Base-by-base conservation (phyloP, 2,329 filamentous ascomycete genomes). In the Coleophoma eucalyptorum region DNA sequence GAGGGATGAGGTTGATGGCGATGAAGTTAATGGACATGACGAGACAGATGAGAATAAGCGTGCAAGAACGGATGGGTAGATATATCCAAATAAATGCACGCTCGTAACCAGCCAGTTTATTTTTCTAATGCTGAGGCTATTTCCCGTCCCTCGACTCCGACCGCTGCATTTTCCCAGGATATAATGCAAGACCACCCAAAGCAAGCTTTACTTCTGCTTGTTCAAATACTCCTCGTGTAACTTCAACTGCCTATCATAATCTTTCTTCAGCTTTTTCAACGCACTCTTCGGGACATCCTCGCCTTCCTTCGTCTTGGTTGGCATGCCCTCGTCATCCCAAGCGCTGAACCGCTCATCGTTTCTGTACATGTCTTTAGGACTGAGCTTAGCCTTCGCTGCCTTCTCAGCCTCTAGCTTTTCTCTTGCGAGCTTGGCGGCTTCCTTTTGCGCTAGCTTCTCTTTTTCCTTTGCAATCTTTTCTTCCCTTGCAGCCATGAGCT, bases 251-350 rank as follows among this genome's bases (percentile, higher is more conserved):
- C 21, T 26, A 7, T 26, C 21, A 26, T 26, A 26, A 7, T 7
- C 21, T 26, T 26, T 26, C 21, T 78, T 85, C 60, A 96, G 69
- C 74, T 90, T 92, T 78, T 97, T 97, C 46, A 72, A 64, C 64
- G 84, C 81, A 53, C 80, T 87, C 76, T 96, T 96, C 4, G 89
- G 80, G 35, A 97, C 77, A 59, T 95, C 90, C 54, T 83, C 84
- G 0, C 90, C 91, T 32, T 89, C 84, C 55, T 82, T 26, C 21
- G 21, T 26, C 21, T 4, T 4, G 21, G 21, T 26, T 4, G 21
- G 7, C 21, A 26, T n/a, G n/a, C n/a, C n/a, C n/a, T n/a, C n/a
- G n/a, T n/a, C n/a, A n/a, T n/a, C n/a, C n/a, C n/a, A n/a, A n/a
- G n/a, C n/a, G n/a, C n/a, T n/a, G n/a, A n/a, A n/a, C n/a, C n/a